Percentiles rank a stretch among this genome's conserved stretches.
These are phyloP conservation scores for Hermanozyma aechmeae DNA, from an alignment of 805 yeast species.

Conservation along the genomic window DNA sequence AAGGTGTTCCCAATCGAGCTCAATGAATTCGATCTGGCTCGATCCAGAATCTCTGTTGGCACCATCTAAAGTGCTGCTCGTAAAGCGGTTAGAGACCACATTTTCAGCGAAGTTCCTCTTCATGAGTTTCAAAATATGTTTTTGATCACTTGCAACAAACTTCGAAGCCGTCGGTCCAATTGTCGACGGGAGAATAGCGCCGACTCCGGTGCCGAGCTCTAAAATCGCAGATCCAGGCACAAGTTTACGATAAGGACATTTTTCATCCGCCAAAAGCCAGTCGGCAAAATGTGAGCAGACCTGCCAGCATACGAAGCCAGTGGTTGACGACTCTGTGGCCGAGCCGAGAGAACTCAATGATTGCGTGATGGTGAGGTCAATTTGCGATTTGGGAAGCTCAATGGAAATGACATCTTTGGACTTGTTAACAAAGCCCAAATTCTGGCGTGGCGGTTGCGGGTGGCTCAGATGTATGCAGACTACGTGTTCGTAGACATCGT, in stretches of 20 bases:
- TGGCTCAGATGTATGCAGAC: constrained; percentile 21
- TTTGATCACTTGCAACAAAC: constrained; percentile 53
- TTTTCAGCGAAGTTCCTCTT: constrained; percentile 37
- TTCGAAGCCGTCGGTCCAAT: constrained; percentile 22
- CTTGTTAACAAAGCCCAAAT: constrained; percentile 29
- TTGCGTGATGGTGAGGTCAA: constrained; percentile 23
- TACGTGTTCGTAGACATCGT: constrained; percentile 20
- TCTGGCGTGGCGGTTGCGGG: constrained; percentile 15
- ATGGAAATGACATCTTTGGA: constrained; percentile 14
- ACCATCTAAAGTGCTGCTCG: constrained; percentile 5
- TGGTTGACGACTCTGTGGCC: constrained; percentile 30
- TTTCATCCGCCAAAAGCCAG: constrained; percentile 36
- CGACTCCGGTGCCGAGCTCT: constrained; percentile 57
- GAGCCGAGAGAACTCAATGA: constrained; percentile 25
- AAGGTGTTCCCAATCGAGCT: constrained; percentile 54
- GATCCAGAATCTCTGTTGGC: no score
- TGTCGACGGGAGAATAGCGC: constrained; percentile 39
- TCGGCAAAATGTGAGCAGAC: constrained; percentile 39
- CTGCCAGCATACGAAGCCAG: constrained; percentile 61
- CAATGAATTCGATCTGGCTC: constrained; percentile 34
- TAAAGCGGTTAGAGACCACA: constrained; percentile 6
- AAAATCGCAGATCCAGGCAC: constrained; percentile 22
- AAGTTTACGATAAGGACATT: constrained; percentile 16
- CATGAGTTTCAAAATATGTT: constrained; percentile 41
- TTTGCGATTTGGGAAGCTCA: constrained; percentile 10